phyloP scores from a whole-genome alignment of 805 yeast genomes.

The Clavispora carvajalis region DNA sequence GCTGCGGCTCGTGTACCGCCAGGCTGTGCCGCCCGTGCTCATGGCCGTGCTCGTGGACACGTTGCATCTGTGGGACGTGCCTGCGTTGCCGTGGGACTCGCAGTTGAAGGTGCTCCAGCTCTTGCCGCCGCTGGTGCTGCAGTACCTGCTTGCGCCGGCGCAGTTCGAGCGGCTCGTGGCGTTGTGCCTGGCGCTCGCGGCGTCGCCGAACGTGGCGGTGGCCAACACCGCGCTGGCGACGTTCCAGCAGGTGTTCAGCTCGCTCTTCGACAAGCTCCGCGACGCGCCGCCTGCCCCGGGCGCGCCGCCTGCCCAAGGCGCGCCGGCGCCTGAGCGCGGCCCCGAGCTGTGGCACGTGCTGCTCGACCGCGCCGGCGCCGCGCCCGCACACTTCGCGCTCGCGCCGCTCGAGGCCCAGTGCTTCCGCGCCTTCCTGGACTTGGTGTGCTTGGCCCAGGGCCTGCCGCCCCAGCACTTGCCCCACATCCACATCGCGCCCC shows the following conservation, averaged over 20 bases:
- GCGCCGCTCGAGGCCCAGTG: conserved; percentile 56
- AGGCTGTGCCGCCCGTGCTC: conserved; percentile 49
- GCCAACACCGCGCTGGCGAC: conserved; percentile 91
- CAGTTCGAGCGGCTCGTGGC: conserved; percentile 53
- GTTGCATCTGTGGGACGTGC: conserved; percentile 52
- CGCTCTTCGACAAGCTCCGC: conserved; percentile 61
- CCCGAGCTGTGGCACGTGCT: no score
- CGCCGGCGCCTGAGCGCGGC: no score
- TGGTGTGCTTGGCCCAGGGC: conserved; percentile 62
- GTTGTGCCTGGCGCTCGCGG: conserved; percentile 64
- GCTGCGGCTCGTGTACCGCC: conserved; percentile 51
- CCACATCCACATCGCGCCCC: conserved; percentile 49
- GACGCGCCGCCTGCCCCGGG: neutral
- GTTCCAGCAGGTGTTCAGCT: conserved; percentile 74
- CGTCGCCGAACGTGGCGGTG: conserved; percentile 70
- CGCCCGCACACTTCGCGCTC: neutral
- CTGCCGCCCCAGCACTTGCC: conserved; percentile 17
- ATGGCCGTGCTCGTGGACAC: conserved; percentile 51
- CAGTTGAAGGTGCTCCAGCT: conserved; percentile 84
- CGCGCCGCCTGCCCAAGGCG: neutral
- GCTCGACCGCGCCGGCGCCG: neutral
- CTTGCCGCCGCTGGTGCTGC: conserved; percentile 68
- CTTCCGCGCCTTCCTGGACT: conserved; percentile 61
- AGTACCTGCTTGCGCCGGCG: conserved; percentile 39
- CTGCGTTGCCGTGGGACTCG: conserved; percentile 74